Conservation (phyloP, 495 filamentous ascomycete genomes). For the Aspergillus wentii region DNA sequence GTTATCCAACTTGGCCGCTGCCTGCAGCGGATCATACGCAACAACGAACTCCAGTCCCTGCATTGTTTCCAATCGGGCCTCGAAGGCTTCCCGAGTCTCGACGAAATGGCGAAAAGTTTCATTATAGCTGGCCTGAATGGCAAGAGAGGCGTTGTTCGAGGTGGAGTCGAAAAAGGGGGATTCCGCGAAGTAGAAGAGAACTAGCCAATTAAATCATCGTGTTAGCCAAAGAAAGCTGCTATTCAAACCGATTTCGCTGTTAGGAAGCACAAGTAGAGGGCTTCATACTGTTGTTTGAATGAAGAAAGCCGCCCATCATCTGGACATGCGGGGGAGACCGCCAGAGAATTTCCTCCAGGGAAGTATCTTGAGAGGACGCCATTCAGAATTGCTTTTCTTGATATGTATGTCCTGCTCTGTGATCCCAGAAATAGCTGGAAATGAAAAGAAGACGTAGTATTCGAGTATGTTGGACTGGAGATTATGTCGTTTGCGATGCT, state of each 20-base stretch:
- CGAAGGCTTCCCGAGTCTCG: conserved; percentile 71
- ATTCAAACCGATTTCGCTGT: too few relatives aligned
- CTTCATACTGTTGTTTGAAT: conserved; percentile 44
- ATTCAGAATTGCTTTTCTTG: conserved; percentile 10
- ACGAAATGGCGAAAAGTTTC: conserved; percentile 58
- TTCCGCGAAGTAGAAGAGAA: conserved; percentile 85
- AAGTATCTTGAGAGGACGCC: conserved; percentile 48
- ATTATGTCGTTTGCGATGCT: too few relatives aligned
- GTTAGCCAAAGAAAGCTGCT: too few relatives aligned
- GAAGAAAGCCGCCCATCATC: conserved; percentile 51
- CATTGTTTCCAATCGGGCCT: conserved; percentile 69
- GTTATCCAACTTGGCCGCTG: conserved; percentile 58
- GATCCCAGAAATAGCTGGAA: too few relatives aligned
- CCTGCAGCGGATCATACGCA: conserved; percentile 62
- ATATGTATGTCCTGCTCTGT: too few relatives aligned
- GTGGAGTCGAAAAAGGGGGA: conserved; percentile 89
- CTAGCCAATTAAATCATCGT: too few relatives aligned
- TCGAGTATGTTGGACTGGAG: too few relatives aligned
- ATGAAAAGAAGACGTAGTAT: too few relatives aligned
- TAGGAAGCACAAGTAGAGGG: not conserved
- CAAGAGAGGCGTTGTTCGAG: conserved; percentile 79
- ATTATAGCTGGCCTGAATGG: conserved; percentile 71
- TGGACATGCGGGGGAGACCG: conserved; percentile 54
- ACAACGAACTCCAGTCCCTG: conserved; percentile 80
- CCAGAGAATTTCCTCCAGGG: conserved; percentile 79